phyloP scores from a whole-genome alignment of 192 early-diverging fungal genomes.

The Thamnidium elegans region DNA sequence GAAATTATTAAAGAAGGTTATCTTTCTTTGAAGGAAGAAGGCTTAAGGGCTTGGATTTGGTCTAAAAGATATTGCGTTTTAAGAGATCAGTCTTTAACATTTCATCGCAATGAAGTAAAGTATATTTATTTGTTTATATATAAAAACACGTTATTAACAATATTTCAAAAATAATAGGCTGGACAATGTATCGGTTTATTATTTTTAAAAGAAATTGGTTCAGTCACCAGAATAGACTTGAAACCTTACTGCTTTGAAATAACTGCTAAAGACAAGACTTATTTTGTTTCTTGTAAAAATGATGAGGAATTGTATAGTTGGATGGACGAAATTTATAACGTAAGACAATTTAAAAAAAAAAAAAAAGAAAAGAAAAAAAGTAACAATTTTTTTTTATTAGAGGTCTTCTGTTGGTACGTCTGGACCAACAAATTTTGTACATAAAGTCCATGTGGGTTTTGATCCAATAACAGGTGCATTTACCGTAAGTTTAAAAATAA shows the following conservation, averaged over 20 bases:
- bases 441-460: slow-evolving; percentile 77
- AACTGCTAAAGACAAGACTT: slow-evolving; percentile 89
- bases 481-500: slow-evolving; percentile 40
- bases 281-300: slow-evolving; percentile 87
- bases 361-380: neutral
- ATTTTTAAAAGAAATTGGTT: slow-evolving; percentile 89
- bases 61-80: slow-evolving; percentile 89
- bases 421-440: slow-evolving; percentile 83
- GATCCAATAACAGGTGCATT: slow-evolving; percentile 59
- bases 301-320: slow-evolving; percentile 98
- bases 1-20: slow-evolving; percentile 77
- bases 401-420: slow-evolving; percentile 79
- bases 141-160: neutral
- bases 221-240: slow-evolving; percentile 82
- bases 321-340: slow-evolving; percentile 97
- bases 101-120: slow-evolving; percentile 91
- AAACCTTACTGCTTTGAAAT: slow-evolving; percentile 96
- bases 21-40: slow-evolving; percentile 89
- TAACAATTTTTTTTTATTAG: slow-evolving; percentile 25
- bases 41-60: slow-evolving; percentile 91
- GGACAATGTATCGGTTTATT: slow-evolving; percentile 86
- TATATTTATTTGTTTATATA: neutral
- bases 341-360: slow-evolving; percentile 29
- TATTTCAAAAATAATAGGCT: slow-evolving; percentile 54
- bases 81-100: slow-evolving; percentile 85